Conservation (phyloP, 805 yeast species). For the Pichia membranifaciens region DNA sequence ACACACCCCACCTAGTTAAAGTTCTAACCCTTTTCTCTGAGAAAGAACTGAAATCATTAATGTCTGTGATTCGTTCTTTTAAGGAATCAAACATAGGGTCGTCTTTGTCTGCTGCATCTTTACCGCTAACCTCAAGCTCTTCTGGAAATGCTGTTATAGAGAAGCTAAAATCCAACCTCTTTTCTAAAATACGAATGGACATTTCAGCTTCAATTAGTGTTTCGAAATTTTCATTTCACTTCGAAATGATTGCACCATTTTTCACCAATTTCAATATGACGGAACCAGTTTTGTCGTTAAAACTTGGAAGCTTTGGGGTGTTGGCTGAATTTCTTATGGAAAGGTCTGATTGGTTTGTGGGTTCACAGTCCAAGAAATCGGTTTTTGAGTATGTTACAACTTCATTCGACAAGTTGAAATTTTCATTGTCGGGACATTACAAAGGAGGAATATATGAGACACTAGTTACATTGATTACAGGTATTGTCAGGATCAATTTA, state of each 20-base stretch:
- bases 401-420: conserved; percentile 10
- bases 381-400: conserved; percentile 7
- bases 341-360: conserved; percentile 5
- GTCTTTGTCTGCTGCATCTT: background rate
- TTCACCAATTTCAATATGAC: conserved; percentile 8
- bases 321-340: conserved; percentile 5
- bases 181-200: conserved; percentile 2
- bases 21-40: conserved; percentile 20
- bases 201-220: conserved; percentile 1
- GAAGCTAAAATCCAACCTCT: background rate
- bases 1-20: conserved; percentile 18
- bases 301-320: conserved; percentile 7
- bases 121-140: background rate
- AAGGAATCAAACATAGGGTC: background rate
- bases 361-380: conserved; percentile 7
- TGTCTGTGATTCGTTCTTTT: conserved; percentile 15
- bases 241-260: conserved; percentile 16
- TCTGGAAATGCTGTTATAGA: background rate
- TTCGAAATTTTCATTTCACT: background rate
- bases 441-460: background rate
- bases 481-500: conserved; percentile 11
- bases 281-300: conserved; percentile 6
- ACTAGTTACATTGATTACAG: background rate
- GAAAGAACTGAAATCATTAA: conserved; percentile 22
- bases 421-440: background rate